Conservation (phyloP, 116 monocot genomes). For the Cymodocea nodosa region DNA sequence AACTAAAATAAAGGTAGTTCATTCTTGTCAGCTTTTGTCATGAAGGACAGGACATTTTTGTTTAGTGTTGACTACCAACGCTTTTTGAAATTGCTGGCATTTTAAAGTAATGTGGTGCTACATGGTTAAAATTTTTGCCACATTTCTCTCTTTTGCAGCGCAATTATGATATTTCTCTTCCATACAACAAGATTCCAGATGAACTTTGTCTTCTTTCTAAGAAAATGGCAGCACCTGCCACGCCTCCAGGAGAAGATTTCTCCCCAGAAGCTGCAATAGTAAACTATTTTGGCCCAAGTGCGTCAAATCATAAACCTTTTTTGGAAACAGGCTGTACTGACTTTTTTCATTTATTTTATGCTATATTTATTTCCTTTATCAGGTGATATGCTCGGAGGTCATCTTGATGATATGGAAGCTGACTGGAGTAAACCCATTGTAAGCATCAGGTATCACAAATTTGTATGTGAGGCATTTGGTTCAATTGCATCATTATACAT, state of each 20-base stretch:
- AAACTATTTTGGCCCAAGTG: constrained; percentile 94
- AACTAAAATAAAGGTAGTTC: no score
- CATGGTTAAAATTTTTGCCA: no score
- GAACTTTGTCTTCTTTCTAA: constrained; percentile 55
- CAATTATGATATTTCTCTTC: constrained; percentile 75
- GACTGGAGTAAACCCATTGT: constrained; percentile 98
- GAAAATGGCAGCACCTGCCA: constrained; percentile 77
- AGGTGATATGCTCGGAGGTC: constrained; percentile 99
- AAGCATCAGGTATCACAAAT: constrained; percentile 70
- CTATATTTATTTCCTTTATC: background rate
- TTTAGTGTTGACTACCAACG: no score
- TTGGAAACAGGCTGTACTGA: background rate
- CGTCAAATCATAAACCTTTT: constrained; percentile 2
- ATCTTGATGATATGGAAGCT: constrained; percentile 95
- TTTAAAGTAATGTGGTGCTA: no score
- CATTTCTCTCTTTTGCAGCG: constrained; percentile 30
- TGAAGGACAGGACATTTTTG: no score
- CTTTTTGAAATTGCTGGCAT: no score
- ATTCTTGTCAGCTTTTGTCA: no score
- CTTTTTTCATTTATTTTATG: background rate
- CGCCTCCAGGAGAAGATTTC: constrained; percentile 70
- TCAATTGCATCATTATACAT: constrained; percentile 1
- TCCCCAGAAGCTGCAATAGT: constrained; percentile 91
- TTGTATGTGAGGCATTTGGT: background rate
- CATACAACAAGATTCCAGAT: constrained; percentile 77